Evolutionary conservation across 2,329 filamentous ascomycete genomes (phyloP).

Genomic region (Alternaria sp.): DNA sequence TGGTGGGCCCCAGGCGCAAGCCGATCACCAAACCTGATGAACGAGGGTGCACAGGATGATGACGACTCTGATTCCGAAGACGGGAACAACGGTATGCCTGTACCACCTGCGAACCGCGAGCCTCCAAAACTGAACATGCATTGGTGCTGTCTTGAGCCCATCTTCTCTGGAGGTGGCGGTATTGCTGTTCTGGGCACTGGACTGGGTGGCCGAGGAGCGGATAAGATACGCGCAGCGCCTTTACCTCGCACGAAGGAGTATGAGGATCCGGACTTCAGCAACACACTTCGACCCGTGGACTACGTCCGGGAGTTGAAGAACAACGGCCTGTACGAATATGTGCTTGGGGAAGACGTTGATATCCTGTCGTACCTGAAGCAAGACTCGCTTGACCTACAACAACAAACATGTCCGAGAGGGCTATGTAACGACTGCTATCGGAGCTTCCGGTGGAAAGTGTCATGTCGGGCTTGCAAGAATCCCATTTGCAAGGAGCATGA

Average conservation of each 20-base stretch:
- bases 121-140: constrained; percentile 62
- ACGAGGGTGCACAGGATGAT: constrained; percentile 53
- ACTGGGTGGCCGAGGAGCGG: constrained; percentile 58
- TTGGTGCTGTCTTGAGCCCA: constrained; percentile 66
- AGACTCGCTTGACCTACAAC: constrained; percentile 51
- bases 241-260: constrained; percentile 61
- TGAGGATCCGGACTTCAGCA: constrained; percentile 61
- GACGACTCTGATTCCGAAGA: constrained; percentile 49
- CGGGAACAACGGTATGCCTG: constrained; percentile 45
- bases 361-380: constrained; percentile 49
- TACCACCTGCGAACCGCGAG: constrained; percentile 40
- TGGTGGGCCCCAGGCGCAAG: constrained; percentile 66
- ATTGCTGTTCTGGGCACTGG: constrained; percentile 62
- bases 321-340: constrained; percentile 50
- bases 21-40: constrained; percentile 65
- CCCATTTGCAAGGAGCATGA: constrained; percentile 66
- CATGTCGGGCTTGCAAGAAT: constrained; percentile 63
- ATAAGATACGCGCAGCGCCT: constrained; percentile 63
- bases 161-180: constrained; percentile 65
- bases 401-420: constrained; percentile 60
- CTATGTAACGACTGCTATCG: constrained; percentile 64
- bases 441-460: constrained; percentile 65
- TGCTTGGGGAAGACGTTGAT: constrained; percentile 50
- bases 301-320: constrained; percentile 50
- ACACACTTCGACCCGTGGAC: constrained; percentile 56